Evolutionary conservation across 2,329 filamentous ascomycete species (phyloP), one percentile per base, ranked within the genome.

Genomic region (Calonectria ilicicola): DNA sequence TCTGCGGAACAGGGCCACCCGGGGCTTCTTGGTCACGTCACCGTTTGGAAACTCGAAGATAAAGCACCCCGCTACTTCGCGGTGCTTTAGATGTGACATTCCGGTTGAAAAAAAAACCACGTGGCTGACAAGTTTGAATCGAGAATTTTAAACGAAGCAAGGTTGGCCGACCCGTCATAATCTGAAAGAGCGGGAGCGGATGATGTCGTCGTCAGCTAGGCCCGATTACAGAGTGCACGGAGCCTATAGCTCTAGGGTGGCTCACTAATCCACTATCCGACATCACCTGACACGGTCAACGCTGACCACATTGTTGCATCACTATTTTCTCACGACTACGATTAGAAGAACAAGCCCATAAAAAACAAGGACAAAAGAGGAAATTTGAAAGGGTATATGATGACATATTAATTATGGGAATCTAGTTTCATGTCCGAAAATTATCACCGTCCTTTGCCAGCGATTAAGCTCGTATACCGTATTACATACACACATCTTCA

Each of bases 1-100:
- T 17, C 92, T 87, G 53, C 87, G 86, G 80, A 93, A 93, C 0
- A 94, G 84, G 1, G 91, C 92, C 7, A 93, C 89, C 44, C 84
- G 83, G 1, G 87, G 85, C 12, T 85, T 83, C 35, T 80, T 81
- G 5, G 74, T 77, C 38, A 78, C 73, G n/a, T 82, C 79, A 32
- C 81, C 78, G 19, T 83, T 76, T 2, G 85, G 82, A 23, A 84
- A 83, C 67, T 85, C 86, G 82, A 90, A 86, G 73, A 90, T 85
- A 78, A 90, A 90, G 58, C 85, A 86, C 2, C 85, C 87, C 1
- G 87, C 87, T 4, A 90, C 87, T 1, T 82, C 82, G 67, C 85
- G 76, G 60, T 77, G 81, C 47, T 79, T 69, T 35, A 80, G 77
- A 44, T 69, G 27, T 9, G 75, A 44, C 77, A 81, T 81, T 27